Conservation (phyloP, 2,329 filamentous ascomycete genomes). For the Didymella segeticola region DNA sequence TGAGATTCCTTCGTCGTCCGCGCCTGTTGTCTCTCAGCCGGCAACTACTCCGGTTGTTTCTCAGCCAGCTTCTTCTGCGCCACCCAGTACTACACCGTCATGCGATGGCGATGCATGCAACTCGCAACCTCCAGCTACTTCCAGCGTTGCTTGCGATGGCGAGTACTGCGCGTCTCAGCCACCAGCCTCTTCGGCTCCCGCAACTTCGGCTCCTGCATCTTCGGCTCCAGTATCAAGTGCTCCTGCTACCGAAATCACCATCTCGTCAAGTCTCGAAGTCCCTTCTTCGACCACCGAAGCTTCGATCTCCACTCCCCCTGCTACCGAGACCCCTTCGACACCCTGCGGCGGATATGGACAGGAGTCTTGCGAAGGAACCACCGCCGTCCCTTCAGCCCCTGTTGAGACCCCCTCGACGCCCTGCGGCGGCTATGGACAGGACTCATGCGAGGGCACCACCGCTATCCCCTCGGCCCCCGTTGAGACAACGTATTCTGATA, state of each 20-base stretch:
- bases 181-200: neutral
- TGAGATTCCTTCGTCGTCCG: slow-evolving; percentile 18
- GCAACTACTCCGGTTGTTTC: slow-evolving; percentile 11
- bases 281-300: slow-evolving; percentile 1
- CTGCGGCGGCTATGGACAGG: slow-evolving; percentile 14
- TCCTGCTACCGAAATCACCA: slow-evolving; percentile 14
- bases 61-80: slow-evolving; percentile 11
- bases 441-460: slow-evolving; percentile 8
- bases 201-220: too few relatives aligned
- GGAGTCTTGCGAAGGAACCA: slow-evolving; percentile 8
- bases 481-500: slow-evolving; percentile 12
- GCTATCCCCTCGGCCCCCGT: slow-evolving; percentile 6
- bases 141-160: slow-evolving; percentile 2
- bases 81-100: slow-evolving; percentile 13
- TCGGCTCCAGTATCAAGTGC: neutral
- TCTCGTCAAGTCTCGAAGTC: neutral
- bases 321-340: slow-evolving; percentile 13
- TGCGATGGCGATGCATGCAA: slow-evolving; percentile 12
- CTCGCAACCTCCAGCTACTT: slow-evolving; percentile 12
- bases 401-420: slow-evolving; percentile 7
- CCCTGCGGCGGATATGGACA: slow-evolving; percentile 14
- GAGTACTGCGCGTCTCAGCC: neutral
- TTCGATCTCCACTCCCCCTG: slow-evolving; percentile 5
- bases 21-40: slow-evolving; percentile 14
- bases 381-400: slow-evolving; percentile 5